Base-by-base conservation (phyloP, 129 eudicot species). In the Flaveria trinervia region DNA sequence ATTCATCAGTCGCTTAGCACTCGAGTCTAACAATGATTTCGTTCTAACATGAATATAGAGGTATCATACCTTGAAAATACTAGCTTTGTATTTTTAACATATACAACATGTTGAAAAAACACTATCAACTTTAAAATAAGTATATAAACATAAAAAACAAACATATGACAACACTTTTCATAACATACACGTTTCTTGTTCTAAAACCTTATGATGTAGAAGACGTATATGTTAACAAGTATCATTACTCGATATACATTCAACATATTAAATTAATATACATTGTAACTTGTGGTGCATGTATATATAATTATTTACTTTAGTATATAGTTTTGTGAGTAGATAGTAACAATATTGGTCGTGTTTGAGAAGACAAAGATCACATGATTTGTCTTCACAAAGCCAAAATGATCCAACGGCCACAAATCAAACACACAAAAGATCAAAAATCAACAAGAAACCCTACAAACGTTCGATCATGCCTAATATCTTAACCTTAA, bases 361-460 rank as follows among this genome's bases (percentile, higher is more conserved):
- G 9, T 22, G 44, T 77, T 77, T 71, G 52, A 71, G 70, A 69
- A 68, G 54, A 56, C 71, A 45, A 2, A 81, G 26, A 72, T 51
- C 88, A 85, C 85, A 81, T 81, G 89, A 77, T 11, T 64, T 82
- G 84, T 79, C 65, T 23, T 70, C 81, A 72, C 25, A 72, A 49
- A 68, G n/a, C 23, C 60, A 76, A 11, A 61, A 41, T 22, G 23
- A 73, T 86, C 83, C 67, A 72, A 86, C 65, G 87, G 83, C 65
- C 79, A 80, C 20, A 62, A 83, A 66, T 73, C 54, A 64, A 70
- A 57, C 60, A 22, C 71, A 81, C 56, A 54, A 72, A 78, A 77
- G 23, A 73, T 66, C 52, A 81, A 50, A 49, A 17, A 77, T 26
- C 54, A 49, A 49, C 54, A 49, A 75, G 9, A 64, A 75, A 59